phyloP scores from a whole-genome alignment of 306 rosid species.

The Cucurbita moschata region DNA sequence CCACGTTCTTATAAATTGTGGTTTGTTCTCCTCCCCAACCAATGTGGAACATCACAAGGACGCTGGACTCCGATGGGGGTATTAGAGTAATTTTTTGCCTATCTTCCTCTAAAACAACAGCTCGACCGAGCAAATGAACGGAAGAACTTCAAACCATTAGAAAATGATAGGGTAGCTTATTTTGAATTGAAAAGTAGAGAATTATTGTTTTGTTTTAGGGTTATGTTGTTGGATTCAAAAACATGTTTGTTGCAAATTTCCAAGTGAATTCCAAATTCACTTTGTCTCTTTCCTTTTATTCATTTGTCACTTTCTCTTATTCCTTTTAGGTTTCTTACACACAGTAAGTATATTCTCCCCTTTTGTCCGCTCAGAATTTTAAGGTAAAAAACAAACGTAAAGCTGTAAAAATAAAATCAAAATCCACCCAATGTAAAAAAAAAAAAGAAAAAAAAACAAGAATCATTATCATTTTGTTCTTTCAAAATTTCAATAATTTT shows the following conservation, averaged over 20 bases:
- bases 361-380: not conserved
- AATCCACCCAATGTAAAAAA: not conserved
- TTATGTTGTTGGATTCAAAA: not conserved
- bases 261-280: not conserved
- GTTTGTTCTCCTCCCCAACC: too few relatives aligned
- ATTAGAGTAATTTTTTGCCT: not conserved
- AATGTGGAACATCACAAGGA: too few relatives aligned
- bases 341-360: not conserved
- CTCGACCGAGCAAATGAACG: not conserved
- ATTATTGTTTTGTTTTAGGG: not conserved
- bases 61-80: too few relatives aligned
- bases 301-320: slow-evolving; percentile 2
- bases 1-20: too few relatives aligned
- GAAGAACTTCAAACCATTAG: not conserved
- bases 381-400: not conserved
- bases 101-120: not conserved
- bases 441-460: not conserved
- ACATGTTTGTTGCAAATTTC: not conserved
- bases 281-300: not conserved
- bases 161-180: not conserved
- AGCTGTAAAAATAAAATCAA: not conserved
- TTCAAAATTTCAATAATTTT: not conserved
- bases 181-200: not conserved
- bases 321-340: not conserved
- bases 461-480: not conserved